Base-by-base conservation (phyloP, 2,329 filamentous ascomycete species). In the Knufia fluminis region DNA sequence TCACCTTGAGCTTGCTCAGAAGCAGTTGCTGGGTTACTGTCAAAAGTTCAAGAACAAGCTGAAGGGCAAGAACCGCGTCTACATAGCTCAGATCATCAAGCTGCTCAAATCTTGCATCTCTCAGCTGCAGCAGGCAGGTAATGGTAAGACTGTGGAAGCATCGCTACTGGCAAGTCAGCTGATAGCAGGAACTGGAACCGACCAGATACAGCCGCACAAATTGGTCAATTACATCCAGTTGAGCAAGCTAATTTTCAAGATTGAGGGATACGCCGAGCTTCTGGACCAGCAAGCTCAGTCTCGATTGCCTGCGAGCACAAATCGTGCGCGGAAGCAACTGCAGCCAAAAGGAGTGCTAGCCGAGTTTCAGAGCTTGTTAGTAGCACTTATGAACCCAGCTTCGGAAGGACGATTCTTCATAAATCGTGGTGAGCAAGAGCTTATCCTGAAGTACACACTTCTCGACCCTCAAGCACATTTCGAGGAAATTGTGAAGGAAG, bases 131-230 rank as follows among this genome's bases (percentile, higher is more conserved):
- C 9, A 33, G n/a, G 38, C 46, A 17, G 2, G 26, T 9, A n/a
- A n/a, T 12, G 36, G 23, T 20, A 40, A 12, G 3, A 71, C 97
- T 46, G 76, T 76, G 6, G 73, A 75, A 23, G 59, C 63, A 2
- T 76, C 83, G 23, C 80, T 91, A 0, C 77, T 85, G 38, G 69
- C 85, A 14, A 83, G 82, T 17, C 77, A 82, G 4, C 72, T 98
- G 1, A 81, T 96, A 56, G 77, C 82, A 20, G 82, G 82, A 32
- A 95, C 94, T 63, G 88, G 88, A 0, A 85, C 92, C 20, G 92
- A 98, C 61, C 91, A 97, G 61, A 90, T 98, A 68, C 95, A 97
- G 60, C 77, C 96, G 24, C 91, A 86, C 67, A 91, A 92, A 62
- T 74, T 98, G 12, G 82, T 90, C 26, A 77, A 80, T 38, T 97